Percentiles rank a stretch among this genome's conserved stretches.
phyloP scores from a whole-genome alignment of 2,329 filamentous ascomycete species.

The Biscogniauxia mediterranea region DNA sequence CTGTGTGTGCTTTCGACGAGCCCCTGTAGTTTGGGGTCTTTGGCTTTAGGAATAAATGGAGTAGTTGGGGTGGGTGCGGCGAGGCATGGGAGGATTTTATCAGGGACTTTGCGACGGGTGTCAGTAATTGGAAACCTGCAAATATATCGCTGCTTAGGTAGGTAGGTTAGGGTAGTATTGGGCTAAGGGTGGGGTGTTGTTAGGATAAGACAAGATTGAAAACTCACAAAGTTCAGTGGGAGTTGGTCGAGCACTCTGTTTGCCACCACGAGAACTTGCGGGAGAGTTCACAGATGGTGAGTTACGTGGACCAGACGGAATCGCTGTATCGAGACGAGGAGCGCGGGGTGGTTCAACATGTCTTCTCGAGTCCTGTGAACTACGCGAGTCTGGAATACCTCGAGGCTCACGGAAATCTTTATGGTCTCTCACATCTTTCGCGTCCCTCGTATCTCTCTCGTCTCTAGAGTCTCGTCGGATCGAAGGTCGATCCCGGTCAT shows the following conservation, averaged over 20 bases:
- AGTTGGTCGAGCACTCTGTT: slow-evolving; percentile 7
- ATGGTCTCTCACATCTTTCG: slow-evolving; percentile 5
- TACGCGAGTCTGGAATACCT: slow-evolving; percentile 3
- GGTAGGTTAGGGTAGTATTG: not conserved
- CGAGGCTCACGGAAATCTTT: slow-evolving; percentile 3
- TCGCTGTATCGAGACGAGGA: slow-evolving; percentile 17
- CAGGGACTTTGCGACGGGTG: not conserved
- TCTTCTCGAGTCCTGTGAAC: slow-evolving; percentile 6
- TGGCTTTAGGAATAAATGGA: slow-evolving; percentile 17
- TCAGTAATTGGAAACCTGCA: slow-evolving; percentile 5
- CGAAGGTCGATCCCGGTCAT: slow-evolving; percentile 15
- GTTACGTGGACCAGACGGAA: slow-evolving; percentile 7
- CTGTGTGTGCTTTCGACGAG: slow-evolving; percentile 5
- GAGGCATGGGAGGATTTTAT: slow-evolving; percentile 4
- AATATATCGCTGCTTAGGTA: not conserved
- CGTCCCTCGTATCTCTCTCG: slow-evolving; percentile 1
- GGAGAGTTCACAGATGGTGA: slow-evolving; percentile 12
- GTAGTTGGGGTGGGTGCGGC: not conserved
- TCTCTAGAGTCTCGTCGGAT: slow-evolving; percentile 13
- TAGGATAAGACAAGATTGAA: not conserved
- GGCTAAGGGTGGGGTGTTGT: not conserved
- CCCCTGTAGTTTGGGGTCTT: slow-evolving; percentile 25
- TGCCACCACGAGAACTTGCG: slow-evolving; percentile 9
- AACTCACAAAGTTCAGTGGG: slow-evolving; percentile 21
- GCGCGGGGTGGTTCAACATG: slow-evolving; percentile 13